Percentiles rank a stretch among this genome's conserved stretches.
Conservation (phyloP, 306 rosid species). For the Geum urbanum region DNA sequence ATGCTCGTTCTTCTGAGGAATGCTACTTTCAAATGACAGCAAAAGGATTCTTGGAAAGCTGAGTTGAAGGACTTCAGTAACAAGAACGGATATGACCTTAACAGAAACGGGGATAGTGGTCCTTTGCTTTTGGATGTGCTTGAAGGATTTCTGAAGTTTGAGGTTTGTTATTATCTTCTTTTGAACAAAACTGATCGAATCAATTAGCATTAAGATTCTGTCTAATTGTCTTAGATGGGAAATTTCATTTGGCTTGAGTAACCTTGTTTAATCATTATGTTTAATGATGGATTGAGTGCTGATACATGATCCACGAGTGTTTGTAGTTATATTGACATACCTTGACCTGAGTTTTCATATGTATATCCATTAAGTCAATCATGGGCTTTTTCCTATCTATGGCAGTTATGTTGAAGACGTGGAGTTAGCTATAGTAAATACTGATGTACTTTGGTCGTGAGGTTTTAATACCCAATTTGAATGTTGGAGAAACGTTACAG, state of each 20-base stretch:
- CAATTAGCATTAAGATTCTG: neutral
- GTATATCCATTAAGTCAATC: neutral
- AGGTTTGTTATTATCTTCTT: slow-evolving; percentile 51
- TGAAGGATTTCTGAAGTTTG: slow-evolving; percentile 96
- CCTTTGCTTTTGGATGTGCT: slow-evolving; percentile 97
- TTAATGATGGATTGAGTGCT: neutral
- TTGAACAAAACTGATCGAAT: neutral
- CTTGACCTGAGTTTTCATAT: neutral
- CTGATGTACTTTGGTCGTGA: neutral
- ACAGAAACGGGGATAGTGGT: slow-evolving; percentile 84
- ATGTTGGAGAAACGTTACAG: neutral
- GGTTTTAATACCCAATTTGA: neutral
- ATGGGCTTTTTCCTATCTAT: neutral
- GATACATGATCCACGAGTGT: neutral
- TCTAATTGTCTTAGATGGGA: neutral
- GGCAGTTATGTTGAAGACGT: neutral
- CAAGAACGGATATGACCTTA: slow-evolving; percentile 93
- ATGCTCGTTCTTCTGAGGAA: neutral
- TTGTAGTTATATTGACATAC: neutral
- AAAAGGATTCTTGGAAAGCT: slow-evolving; percentile 87
- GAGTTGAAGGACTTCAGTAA: slow-evolving; percentile 88
- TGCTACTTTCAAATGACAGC: slow-evolving; percentile 46
- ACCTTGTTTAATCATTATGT: neutral
- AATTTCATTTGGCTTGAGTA: neutral
- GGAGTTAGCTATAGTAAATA: neutral